Base-by-base conservation (phyloP, 1,284 basidiomycete genomes). In the Cutaneotrichosporon sp. region DNA sequence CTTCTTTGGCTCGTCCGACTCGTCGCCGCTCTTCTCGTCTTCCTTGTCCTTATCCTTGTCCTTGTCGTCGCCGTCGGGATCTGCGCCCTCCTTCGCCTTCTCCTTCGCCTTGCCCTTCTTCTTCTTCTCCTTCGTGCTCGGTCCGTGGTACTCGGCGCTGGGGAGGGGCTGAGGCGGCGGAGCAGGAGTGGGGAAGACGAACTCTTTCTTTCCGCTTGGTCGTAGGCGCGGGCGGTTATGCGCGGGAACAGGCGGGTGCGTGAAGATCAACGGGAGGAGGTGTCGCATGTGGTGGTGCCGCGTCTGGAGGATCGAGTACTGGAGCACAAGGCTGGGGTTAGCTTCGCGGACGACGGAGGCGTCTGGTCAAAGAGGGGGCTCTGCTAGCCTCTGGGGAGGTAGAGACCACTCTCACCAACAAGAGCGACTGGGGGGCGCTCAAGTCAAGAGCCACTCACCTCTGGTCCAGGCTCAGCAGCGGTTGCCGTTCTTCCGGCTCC, bases 231-330 rank as follows among this genome's bases (percentile, higher is more conserved):
- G 76, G 53, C 67, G 67, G 49, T 58, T 68, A 61, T 77, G 67
- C 1, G 74, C 72, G 8, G 76, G 73, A 3, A 77, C 69, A 5
- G 72, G 68, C 3, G 74, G 75, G 59, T 78, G 77, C 1, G 72
- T 69, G 67, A 78, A 78, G 27, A 75, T 68, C 49, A 70, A 72
- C 2, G 77, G 77, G 11, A 78, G 63, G n/a, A 78, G 72, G 24
- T 72, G 67, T 18, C 68, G 66, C 33, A 74, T 63, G 57, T 78
- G 77, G 25, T 70, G 70, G 34, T 72, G 68, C 2, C 77, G 68
- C 5, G 72, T 74, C 53, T 75, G 72, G 10, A 62, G 62, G 33
- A 78, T 67, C 13, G 77, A 74, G 55, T 74, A 73, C 10, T 68
- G 70, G 3, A 77, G 63, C 0, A 76, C 67, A 34, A 75, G 60